Conservation (phyloP, 2,329 filamentous ascomycete species). For the Colletotrichum theobromicola region DNA sequence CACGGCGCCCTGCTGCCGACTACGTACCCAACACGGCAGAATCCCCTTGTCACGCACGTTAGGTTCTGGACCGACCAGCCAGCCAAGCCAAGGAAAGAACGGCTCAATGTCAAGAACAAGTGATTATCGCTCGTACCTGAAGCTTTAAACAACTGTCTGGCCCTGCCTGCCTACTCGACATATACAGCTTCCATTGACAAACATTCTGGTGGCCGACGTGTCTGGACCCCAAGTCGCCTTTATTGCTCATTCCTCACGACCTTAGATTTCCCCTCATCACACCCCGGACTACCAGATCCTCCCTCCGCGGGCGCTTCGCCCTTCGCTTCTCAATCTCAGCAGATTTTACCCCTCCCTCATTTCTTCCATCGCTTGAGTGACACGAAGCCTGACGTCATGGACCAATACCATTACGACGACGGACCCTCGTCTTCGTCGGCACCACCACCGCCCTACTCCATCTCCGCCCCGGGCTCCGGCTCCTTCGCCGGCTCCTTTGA, state of each 20-base stretch:
- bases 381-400: slow-evolving; percentile 14
- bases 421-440: slow-evolving; percentile 8
- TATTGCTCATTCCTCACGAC: not conserved
- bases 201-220: not conserved
- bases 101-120: not conserved
- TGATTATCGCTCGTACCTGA: not conserved
- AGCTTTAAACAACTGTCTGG: not conserved
- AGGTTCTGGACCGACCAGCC: not conserved
- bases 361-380: not conserved
- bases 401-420: not conserved
- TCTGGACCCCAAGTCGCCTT: not conserved
- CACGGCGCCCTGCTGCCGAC: not conserved
- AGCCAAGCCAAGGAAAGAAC: not conserved
- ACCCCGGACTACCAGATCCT: not conserved
- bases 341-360: not conserved
- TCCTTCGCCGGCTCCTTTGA: slow-evolving; percentile 1
- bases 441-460: slow-evolving; percentile 19
- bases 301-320: not conserved
- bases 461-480: slow-evolving; percentile 10
- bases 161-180: not conserved
- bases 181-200: not conserved
- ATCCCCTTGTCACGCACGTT: not conserved
- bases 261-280: not conserved
- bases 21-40: not conserved
- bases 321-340: not conserved